Evolutionary conservation across 768 basidiomycete genomes (phyloP).

Genomic region (Megacollybia marginata): DNA sequence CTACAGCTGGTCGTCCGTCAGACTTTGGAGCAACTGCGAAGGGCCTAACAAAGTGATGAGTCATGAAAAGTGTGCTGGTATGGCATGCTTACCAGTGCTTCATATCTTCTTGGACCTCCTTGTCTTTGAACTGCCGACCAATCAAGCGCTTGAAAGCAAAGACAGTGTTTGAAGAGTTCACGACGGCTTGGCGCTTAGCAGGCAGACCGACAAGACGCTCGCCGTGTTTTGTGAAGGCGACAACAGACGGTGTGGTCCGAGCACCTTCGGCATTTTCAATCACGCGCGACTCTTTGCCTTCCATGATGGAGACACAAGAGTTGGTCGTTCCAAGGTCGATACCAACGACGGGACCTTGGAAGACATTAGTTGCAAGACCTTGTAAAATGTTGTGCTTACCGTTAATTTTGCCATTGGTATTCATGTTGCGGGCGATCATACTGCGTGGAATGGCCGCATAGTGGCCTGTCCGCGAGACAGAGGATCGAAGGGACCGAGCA

Average conservation of each 20-base stretch:
- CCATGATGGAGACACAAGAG: conserved; percentile 92
- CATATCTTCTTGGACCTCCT: conserved; percentile 89
- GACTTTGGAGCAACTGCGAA: conserved; percentile 68
- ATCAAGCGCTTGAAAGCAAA: conserved; percentile 93
- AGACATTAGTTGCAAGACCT: conserved; percentile 1
- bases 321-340: conserved; percentile 96
- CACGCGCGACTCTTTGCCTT: conserved; percentile 89
- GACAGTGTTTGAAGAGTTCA: conserved; percentile 91
- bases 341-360: conserved; percentile 79
- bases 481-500: conserved; percentile 55
- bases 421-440: conserved; percentile 86
- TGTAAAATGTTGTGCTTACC: conserved; percentile 38
- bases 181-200: conserved; percentile 94
- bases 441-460: conserved; percentile 69
- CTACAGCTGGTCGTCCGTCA: conserved; percentile 73
- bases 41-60: conserved; percentile 41
- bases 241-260: conserved; percentile 95
- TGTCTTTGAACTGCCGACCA: conserved; percentile 88
- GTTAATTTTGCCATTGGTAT: conserved; percentile 70
- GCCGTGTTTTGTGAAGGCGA: conserved; percentile 97
- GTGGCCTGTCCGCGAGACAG: conserved; percentile 51
- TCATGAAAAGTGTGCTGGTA: neutral
- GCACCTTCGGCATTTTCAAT: conserved; percentile 98
- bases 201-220: conserved; percentile 95
- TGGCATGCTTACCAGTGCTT: conserved; percentile 58